Base-by-base conservation (phyloP, 495 filamentous ascomycete species). In the Trichocladium antarcticum region DNA sequence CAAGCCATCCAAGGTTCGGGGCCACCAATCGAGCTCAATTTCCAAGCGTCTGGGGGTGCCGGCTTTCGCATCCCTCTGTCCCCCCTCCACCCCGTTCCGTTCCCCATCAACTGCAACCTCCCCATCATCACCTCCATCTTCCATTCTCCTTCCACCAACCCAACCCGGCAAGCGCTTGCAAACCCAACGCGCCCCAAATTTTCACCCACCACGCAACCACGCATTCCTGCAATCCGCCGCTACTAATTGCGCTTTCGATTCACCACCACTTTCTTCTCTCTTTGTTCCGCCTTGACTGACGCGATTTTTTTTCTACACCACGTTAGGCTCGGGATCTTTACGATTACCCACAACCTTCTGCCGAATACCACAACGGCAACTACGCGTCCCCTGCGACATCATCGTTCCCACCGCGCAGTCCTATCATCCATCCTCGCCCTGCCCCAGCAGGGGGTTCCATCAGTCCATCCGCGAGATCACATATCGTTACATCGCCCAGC, bases 321-420 rank as follows among this genome's bases (percentile, higher is more conserved):
- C 41, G n/a, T 50, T 76, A 79, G 70, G 63, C 64, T 53, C 75
- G 70, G 54, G 74, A 76, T 53, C 62, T 69, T 0, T 76, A 74
- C 67, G 60, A 61, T 54, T 72, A 74, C 55, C 59, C 70, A 24
- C 67, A 65, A 46, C 48, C 65, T 5, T 61, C 69, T 21, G 49
- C 51, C 21, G 66, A 72, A 56, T 74, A 76, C 51, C 79, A 74
- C 65, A 79, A 37, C 54, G 54, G 51, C 3, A 69, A 68, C 48
- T 81, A 80, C 57, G 70, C 76, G 60, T 68, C 81, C 59, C 60
- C 80, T 62, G 67, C 78, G 60, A 51, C 75, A 66, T 47, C 77
- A 59, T 58, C 70, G 60, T 65, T 80, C 62, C 61, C 69, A 19
- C 70, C 80, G 34, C 73, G 74, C 37, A 78, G 75, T 49, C 73